A percentile compares a stretch with the other conserved stretches of the same genome.
These are phyloP conservation scores for Allium sativum DNA, from an alignment of 106 monocot genomes.

Conservation along the genomic window DNA sequence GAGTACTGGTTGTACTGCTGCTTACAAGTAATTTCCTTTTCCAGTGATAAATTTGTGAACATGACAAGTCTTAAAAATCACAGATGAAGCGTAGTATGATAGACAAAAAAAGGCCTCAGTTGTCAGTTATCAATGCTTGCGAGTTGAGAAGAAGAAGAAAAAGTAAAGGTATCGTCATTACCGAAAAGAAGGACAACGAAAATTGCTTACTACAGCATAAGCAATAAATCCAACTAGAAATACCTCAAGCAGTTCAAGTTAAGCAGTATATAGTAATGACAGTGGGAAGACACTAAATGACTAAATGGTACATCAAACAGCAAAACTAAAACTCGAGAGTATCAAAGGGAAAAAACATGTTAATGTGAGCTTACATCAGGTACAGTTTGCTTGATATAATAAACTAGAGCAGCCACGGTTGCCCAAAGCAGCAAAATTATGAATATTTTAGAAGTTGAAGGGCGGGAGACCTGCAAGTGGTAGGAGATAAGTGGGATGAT, in stretches of 20 bases:
- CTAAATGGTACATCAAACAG: background rate
- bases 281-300: background rate
- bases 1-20: background rate
- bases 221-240: background rate
- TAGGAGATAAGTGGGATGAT: background rate
- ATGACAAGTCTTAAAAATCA: background rate
- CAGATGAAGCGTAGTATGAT: background rate
- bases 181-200: too few relatives aligned
- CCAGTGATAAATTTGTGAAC: background rate
- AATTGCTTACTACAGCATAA: too few relatives aligned
- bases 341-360: background rate
- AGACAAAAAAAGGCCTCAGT: background rate
- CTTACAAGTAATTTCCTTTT: background rate
- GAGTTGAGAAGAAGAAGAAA: background rate
- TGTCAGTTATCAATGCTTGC: background rate
- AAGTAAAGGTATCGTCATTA: too few relatives aligned
- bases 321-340: background rate
- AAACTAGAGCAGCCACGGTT: slow-evolving; percentile 55
- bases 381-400: slow-evolving; percentile 55
- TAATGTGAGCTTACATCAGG: slow-evolving; percentile 42
- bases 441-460: slow-evolving; percentile 64
- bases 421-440: slow-evolving; percentile 71
- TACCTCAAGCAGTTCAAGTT: background rate
- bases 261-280: background rate
- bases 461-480: slow-evolving; percentile 62